Percentiles rank a stretch among this genome's conserved stretches.
Evolutionary conservation across 176 grass and related monocot genomes (phyloP).

Genomic region (Dendrocalamus sinicus): DNA sequence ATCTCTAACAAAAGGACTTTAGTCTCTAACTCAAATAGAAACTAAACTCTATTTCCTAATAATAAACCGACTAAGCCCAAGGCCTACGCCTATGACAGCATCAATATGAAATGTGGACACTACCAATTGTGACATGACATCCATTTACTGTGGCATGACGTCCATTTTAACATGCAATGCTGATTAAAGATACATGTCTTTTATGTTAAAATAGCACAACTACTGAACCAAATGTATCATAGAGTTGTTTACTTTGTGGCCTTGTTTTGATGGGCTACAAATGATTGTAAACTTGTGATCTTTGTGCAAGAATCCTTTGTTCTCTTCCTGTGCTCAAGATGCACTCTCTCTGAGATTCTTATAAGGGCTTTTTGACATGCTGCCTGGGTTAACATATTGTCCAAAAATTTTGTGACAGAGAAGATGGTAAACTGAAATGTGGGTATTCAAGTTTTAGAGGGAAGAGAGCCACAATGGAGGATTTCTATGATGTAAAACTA

Average conservation of each 20-base stretch:
- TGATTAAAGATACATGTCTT: background rate
- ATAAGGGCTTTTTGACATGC: slow-evolving; percentile 14
- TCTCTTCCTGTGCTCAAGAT: slow-evolving; percentile 17
- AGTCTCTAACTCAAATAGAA: no score
- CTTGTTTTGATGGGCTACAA: slow-evolving; percentile 11
- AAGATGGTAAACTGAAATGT: slow-evolving; percentile 80
- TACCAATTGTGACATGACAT: background rate
- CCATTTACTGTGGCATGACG: no score
- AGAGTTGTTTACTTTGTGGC: slow-evolving; percentile 20
- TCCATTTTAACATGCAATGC: background rate
- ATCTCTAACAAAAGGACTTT: no score
- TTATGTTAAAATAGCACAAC: slow-evolving; percentile 23
- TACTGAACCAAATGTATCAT: slow-evolving; percentile 14
- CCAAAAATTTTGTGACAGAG: slow-evolving; percentile 62
- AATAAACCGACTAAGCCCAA: no score
- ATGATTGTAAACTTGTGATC: slow-evolving; percentile 5
- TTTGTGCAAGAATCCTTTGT: background rate
- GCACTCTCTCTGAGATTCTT: background rate
- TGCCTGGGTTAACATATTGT: slow-evolving; percentile 47
- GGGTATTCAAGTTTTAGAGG: slow-evolving; percentile 94
- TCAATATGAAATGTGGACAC: background rate
- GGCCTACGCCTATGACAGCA: no score
- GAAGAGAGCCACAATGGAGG: slow-evolving; percentile 85
- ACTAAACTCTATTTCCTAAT: no score
- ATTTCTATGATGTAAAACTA: slow-evolving; percentile 89